These are phyloP conservation scores for Solanum piurae DNA, from an alignment of 257 asterid species.

Conservation along the genomic window DNA sequence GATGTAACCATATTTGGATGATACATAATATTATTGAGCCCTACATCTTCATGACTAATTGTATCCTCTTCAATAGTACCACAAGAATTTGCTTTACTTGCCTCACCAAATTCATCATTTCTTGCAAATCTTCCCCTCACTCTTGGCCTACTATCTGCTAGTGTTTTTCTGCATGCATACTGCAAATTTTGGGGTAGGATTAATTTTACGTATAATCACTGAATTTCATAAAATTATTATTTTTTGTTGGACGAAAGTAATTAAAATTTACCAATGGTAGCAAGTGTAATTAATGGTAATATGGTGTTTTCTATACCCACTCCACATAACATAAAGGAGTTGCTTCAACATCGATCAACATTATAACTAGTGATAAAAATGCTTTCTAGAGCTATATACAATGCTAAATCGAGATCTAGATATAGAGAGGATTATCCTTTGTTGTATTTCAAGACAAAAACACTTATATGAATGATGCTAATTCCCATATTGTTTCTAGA, in stretches of 20 bases:
- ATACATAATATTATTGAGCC: slow-evolving; percentile 3
- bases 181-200: slow-evolving; percentile 9
- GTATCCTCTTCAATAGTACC: slow-evolving; percentile 54
- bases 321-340: no score
- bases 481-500: not conserved
- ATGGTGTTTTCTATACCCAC: not conserved
- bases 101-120: slow-evolving; percentile 55
- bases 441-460: not conserved
- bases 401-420: not conserved
- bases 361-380: no score
- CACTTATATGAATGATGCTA: not conserved
- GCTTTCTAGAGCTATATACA: not conserved
- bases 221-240: no score
- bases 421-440: not conserved
- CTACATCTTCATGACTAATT: slow-evolving; percentile 39
- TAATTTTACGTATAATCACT: no score
- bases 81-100: slow-evolving; percentile 24
- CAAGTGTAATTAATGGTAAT: not conserved
- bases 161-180: slow-evolving; percentile 91
- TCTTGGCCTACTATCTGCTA: slow-evolving; percentile 88
- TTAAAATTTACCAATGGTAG: no score
- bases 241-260: no score
- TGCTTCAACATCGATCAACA: no score
- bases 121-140: slow-evolving; percentile 89
- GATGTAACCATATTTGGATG: not conserved